Percentiles rank a stretch among this genome's conserved stretches.
phyloP scores from a whole-genome alignment of 345 rosid species.

The Lepidium didymum region DNA sequence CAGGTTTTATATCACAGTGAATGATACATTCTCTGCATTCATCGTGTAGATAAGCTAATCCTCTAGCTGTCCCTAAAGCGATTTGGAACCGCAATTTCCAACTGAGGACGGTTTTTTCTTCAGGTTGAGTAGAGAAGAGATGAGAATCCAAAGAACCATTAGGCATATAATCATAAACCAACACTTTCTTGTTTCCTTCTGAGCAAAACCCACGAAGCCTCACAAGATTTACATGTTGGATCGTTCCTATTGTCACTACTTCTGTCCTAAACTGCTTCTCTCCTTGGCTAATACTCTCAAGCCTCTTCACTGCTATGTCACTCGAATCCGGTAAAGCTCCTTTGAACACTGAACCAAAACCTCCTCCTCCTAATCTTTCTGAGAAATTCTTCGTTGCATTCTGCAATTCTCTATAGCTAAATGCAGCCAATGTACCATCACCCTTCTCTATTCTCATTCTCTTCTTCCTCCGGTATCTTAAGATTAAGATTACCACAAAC shows the following conservation, averaged over 20 bases:
- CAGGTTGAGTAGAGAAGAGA: slow-evolving; percentile 31
- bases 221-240: slow-evolving; percentile 77
- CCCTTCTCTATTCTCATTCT: slow-evolving; percentile 21
- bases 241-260: slow-evolving; percentile 65
- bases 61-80: slow-evolving; percentile 75
- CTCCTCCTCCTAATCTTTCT: slow-evolving; percentile 71
- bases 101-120: slow-evolving; percentile 30
- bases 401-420: slow-evolving; percentile 56
- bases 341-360: slow-evolving; percentile 85
- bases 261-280: slow-evolving; percentile 86
- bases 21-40: slow-evolving; percentile 83
- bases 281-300: slow-evolving; percentile 67
- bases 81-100: slow-evolving; percentile 64
- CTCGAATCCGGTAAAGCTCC: slow-evolving; percentile 59
- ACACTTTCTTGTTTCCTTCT: slow-evolving; percentile 45
- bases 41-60: slow-evolving; percentile 71
- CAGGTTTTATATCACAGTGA: slow-evolving; percentile 86
- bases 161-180: slow-evolving; percentile 78
- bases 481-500: slow-evolving; percentile 18
- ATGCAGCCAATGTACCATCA: slow-evolving; percentile 68
- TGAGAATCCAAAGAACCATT: slow-evolving; percentile 63
- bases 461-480: slow-evolving; percentile 32
- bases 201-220: slow-evolving; percentile 89
- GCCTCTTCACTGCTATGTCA: slow-evolving; percentile 74
- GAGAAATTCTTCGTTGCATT: slow-evolving; percentile 72